Percentiles rank a stretch among this genome's conserved stretches.
Conservation (phyloP, 441 rosid species). For the Erodium trifolium region DNA sequence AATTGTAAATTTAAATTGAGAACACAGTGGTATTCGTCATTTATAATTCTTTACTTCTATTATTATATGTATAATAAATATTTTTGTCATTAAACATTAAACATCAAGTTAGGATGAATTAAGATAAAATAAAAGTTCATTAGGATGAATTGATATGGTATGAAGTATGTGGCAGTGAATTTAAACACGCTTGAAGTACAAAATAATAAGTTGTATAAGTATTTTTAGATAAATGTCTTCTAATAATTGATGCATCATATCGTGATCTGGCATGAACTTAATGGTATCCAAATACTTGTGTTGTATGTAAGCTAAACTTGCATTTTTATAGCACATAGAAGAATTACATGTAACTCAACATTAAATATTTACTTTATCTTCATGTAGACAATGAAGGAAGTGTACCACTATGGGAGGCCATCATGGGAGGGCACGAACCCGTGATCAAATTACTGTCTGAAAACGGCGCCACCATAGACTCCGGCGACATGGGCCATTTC, state of each 20-base stretch:
- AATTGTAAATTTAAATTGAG: too few species aligned
- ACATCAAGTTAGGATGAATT: too few species aligned
- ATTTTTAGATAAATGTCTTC: background rate
- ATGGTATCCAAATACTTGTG: background rate
- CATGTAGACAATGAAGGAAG: conserved; percentile 70
- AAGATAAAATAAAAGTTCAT: too few species aligned
- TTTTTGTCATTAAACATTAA: too few species aligned
- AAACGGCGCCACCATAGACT: conserved; percentile 51
- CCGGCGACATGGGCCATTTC: conserved; percentile 46
- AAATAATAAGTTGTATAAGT: too few species aligned
- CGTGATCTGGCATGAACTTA: conserved; percentile 27
- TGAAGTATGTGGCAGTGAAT: too few species aligned
- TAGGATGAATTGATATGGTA: too few species aligned
- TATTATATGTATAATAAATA: too few species aligned
- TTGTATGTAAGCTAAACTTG: background rate
- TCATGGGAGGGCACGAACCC: conserved; percentile 47
- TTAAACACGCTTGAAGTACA: too few species aligned
- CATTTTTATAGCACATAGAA: too few species aligned
- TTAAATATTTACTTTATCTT: conserved; percentile 28
- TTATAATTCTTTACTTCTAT: too few species aligned
- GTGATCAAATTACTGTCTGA: conserved; percentile 47
- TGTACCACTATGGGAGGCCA: conserved; percentile 84
- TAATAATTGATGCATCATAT: background rate
- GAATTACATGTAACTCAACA: conserved; percentile 25
- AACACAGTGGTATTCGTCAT: too few species aligned